These are phyloP conservation scores for Cornus kousa DNA, from an alignment of 148 eudicot genomes.

Conservation along the genomic window DNA sequence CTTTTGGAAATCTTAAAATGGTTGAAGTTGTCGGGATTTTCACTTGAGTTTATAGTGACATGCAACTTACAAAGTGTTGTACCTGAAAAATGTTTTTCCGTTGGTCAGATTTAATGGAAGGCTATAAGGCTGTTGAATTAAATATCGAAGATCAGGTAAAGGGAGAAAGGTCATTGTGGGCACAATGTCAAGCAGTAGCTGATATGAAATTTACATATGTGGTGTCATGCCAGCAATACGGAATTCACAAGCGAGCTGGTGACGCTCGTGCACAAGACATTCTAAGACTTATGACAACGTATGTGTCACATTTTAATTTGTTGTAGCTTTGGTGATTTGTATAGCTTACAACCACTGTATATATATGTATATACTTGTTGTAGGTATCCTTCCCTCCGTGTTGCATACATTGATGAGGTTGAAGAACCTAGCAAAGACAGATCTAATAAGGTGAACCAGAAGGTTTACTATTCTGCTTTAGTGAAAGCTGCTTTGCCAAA, in stretches of 20 bases:
- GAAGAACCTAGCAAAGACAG: constrained; percentile 78
- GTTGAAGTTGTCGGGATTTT: neutral
- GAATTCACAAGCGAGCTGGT: constrained; percentile 81
- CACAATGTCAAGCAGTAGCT: constrained; percentile 95
- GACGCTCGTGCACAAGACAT: constrained; percentile 88
- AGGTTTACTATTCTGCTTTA: constrained; percentile 79
- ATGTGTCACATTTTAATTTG: constrained; percentile 15
- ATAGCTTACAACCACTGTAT: neutral
- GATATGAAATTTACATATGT: constrained; percentile 98
- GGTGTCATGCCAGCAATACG: constrained; percentile 94
- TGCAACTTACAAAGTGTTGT: neutral
- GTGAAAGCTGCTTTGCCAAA: constrained; percentile 94
- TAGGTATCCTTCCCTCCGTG: constrained; percentile 97
- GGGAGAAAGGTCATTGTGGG: constrained; percentile 74
- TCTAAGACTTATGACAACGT: constrained; percentile 84
- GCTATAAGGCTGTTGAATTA: constrained; percentile 88
- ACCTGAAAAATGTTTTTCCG: neutral
- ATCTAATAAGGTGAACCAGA: constrained; percentile 51
- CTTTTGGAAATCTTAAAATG: neutral
- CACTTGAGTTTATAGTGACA: neutral
- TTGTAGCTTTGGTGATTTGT: neutral
- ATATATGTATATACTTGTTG: constrained; percentile 10
- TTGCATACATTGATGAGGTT: constrained; percentile 96
- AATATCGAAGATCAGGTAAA: constrained; percentile 72
- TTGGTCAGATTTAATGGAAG: constrained; percentile 76